phyloP scores from a whole-genome alignment of 2,329 filamentous ascomycete species.

The Phialophora verrucosa region DNA sequence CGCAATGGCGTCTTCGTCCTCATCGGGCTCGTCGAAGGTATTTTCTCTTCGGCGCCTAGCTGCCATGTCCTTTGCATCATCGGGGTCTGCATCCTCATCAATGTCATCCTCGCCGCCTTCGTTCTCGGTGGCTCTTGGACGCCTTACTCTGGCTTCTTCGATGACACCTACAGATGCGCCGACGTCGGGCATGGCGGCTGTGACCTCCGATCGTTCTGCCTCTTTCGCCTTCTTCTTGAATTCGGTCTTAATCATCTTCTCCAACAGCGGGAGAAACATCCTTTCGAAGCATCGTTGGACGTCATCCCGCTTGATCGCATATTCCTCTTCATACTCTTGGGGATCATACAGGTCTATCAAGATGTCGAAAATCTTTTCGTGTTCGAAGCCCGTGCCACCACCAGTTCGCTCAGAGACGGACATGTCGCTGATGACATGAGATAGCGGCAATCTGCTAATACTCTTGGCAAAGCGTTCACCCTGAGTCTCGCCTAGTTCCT shows the following conservation, averaged over 20 bases:
- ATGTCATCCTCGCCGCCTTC: conserved; percentile 61
- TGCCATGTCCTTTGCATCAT: conserved; percentile 64
- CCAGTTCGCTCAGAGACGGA: conserved; percentile 80
- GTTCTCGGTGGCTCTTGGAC: conserved; percentile 55
- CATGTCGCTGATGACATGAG: conserved; percentile 81
- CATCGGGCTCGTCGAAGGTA: conserved; percentile 85
- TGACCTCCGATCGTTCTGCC: conserved; percentile 60
- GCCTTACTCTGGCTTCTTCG: conserved; percentile 55
- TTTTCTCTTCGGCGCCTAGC: conserved; percentile 73
- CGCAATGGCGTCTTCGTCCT: conserved; percentile 77
- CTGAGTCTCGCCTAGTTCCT: conserved; percentile 71
- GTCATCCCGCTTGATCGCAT: conserved; percentile 79
- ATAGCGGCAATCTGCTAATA: conserved; percentile 83
- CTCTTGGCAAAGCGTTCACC: conserved; percentile 85
- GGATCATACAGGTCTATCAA: conserved; percentile 82
- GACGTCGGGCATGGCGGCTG: conserved; percentile 77
- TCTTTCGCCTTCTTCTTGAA: conserved; percentile 76
- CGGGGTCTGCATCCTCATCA: conserved; percentile 77
- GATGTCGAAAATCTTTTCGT: conserved; percentile 86
- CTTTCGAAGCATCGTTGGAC: conserved; percentile 80
- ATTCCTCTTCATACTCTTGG: conserved; percentile 81
- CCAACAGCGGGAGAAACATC: conserved; percentile 75
- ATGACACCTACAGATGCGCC: conserved; percentile 66
- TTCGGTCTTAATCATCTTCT: conserved; percentile 74
- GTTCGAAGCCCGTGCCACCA: conserved; percentile 67